Base-by-base conservation (phyloP, 345 rosid species). In the Turnera subulata region DNA sequence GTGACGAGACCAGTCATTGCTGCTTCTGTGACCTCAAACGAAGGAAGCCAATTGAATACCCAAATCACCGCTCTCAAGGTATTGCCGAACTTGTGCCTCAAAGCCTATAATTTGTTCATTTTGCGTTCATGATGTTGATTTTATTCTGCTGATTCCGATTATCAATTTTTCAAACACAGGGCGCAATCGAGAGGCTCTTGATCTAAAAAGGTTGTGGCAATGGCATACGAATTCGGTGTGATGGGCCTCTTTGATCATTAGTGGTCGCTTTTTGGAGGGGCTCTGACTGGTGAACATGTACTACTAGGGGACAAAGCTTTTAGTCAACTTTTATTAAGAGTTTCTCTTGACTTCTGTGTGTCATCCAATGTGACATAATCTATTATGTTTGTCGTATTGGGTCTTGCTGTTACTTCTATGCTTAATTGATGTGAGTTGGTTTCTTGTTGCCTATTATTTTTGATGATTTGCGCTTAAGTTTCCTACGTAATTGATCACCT, bases 1-100 rank as follows among this genome's bases (percentile, higher is more conserved):
- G 99, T 90, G 46, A 88, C 97, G 58, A 88, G 97, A 70, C 81
- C 96, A 14, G 99, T 90, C 44, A 94, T 94, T 50, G 84, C 99
- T 33, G 80, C 87, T 63, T 94, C 99, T 0, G 96, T 93, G 44
- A 85, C 87, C 16, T 56, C 95, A 14, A 88, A 88, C 21, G 99
- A 90, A 46, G 97, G 78, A 12, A 84, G 97, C 70, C 96, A 84
- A 59, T 69, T 94, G 85, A 90, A 84, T 62, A 33, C 88, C 35
- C 97, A 90, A 63, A 94, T 94, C 65, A 87, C 84, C 56, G 81
- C 82, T 12, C 95, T 93, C 61, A 93, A 87, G 88, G 98, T 91
- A 71, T 11, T 50, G n/a, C 0, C 29, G 15, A 56, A 14, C 18
- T 40, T 11, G 3, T 19, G 11, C 15, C 14, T 1, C 15, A 43